Base-by-base conservation (phyloP, 2,329 filamentous ascomycete genomes). In the Metarhizium album region DNA sequence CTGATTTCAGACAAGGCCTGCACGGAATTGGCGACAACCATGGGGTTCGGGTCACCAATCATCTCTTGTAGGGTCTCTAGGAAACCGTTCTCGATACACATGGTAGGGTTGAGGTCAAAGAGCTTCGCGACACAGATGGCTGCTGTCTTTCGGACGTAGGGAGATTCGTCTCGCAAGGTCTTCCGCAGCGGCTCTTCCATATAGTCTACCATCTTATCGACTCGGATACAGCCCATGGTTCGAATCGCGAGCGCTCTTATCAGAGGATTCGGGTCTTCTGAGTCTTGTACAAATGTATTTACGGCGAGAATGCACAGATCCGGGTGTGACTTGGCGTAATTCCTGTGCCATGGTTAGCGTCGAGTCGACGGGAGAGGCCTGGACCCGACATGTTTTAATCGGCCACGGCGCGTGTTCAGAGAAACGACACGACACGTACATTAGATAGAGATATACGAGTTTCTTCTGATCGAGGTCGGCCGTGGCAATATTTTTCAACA, bases 201-300 rank as follows among this genome's bases (percentile, higher is more conserved):
- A 68, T 98, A 98, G 66, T 98, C 93, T 57, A 97, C 89, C 89
- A 98, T 98, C 71, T 98, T 98, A 60, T 97, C 93, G 51, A 98
- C 93, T 51, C 93, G 78, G 62, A 98, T 97, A 64, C 93, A 97
- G 40, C 93, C 93, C 93, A 98, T 98, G 33, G 93, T 98, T 61
- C 93, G 82, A 67, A 98, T 95, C 50, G 93, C 93, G 48, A 98
- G 78, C 47, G 93, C 93, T 75, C 93, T 79, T 62, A 98, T 89
- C 23, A 98, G 79, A 14, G 93, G 93, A 64, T 98, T 98, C 42
- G 93, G 93, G 63, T 98, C 93, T 79, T 98, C 93, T 16, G 93
- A 93, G 68, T 98, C 93, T 77, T 98, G 93, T 5, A 97, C 93
- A 64, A 98, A 98, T 14, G 93, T 98, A 67, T 98, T 98, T 64